phyloP scores from a whole-genome alignment of 176 grass and related monocot genomes.

The Melocanna baccifera region DNA sequence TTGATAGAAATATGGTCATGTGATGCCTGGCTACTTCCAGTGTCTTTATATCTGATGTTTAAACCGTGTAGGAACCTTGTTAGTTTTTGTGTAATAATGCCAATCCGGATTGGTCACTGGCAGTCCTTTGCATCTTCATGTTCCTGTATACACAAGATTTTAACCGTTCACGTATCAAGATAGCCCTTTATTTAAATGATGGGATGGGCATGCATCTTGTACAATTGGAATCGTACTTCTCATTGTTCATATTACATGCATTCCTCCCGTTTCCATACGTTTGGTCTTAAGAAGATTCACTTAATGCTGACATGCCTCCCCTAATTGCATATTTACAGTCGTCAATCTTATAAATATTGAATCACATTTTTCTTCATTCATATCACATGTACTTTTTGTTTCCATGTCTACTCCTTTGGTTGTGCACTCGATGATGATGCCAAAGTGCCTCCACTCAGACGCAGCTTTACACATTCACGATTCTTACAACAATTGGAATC shows the following conservation, averaged over 20 bases:
- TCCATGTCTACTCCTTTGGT: not conserved
- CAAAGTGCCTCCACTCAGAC: not conserved
- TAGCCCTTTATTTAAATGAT: not conserved
- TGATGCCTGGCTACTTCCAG: not conserved
- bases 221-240: not conserved
- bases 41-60: not conserved
- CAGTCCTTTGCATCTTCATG: not conserved
- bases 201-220: not conserved
- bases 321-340: not conserved
- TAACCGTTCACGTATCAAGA: not conserved
- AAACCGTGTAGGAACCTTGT: not conserved
- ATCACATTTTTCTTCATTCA: not conserved
- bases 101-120: not conserved
- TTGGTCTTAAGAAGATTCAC: not conserved
- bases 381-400: not conserved
- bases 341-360: not conserved
- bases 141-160: not conserved
- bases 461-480: not conserved
- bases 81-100: not conserved
- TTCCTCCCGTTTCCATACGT: not conserved
- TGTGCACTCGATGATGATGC: not conserved
- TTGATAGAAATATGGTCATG: not conserved
- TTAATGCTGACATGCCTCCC: not conserved
- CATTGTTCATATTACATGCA: not conserved
- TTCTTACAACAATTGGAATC: not conserved